Evolutionary conservation across 2,329 filamentous ascomycete genomes (phyloP).

Genomic region (Colletotrichum neosansevieriae): DNA sequence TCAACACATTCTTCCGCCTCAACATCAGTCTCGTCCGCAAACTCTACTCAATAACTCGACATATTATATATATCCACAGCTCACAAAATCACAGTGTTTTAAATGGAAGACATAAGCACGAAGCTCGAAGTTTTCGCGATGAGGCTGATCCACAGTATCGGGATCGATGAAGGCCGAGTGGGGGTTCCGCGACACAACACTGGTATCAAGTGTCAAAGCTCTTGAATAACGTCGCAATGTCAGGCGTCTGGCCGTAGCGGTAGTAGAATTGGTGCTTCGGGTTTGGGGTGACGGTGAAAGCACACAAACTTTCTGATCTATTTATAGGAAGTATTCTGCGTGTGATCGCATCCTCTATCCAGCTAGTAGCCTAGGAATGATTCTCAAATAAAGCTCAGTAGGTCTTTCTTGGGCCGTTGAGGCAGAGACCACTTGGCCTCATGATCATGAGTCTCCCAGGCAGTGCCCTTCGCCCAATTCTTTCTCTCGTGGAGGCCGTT

Average conservation of each 20-base stretch:
- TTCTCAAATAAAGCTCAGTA: slow-evolving; percentile 24
- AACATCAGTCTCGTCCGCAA: no score
- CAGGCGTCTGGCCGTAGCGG: not conserved
- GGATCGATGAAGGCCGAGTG: not conserved
- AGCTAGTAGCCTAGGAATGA: not conserved
- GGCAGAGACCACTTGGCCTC: slow-evolving; percentile 3
- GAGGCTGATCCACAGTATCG: not conserved
- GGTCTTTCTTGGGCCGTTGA: slow-evolving; percentile 22
- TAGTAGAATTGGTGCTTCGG: slow-evolving; percentile 53
- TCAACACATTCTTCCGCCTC: no score
- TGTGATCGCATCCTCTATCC: no score
- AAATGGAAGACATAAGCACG: not conserved
- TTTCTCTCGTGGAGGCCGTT: not conserved
- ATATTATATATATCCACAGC: no score
- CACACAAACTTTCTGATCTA: slow-evolving; percentile 46
- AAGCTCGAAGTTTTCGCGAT: not conserved
- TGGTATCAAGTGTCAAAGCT: not conserved
- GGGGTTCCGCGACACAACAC: not conserved
- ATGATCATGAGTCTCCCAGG: not conserved
- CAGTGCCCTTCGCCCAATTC: no score
- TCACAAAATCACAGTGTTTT: no score
- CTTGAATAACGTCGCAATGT: not conserved
- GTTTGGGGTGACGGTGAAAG: slow-evolving; percentile 64
- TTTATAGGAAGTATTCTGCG: no score
- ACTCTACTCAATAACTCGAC: no score